Percentiles rank a stretch among this genome's conserved stretches.
These are phyloP conservation scores for Viridothelium virens DNA, from an alignment of 495 filamentous ascomycete species.

Conservation along the genomic window DNA sequence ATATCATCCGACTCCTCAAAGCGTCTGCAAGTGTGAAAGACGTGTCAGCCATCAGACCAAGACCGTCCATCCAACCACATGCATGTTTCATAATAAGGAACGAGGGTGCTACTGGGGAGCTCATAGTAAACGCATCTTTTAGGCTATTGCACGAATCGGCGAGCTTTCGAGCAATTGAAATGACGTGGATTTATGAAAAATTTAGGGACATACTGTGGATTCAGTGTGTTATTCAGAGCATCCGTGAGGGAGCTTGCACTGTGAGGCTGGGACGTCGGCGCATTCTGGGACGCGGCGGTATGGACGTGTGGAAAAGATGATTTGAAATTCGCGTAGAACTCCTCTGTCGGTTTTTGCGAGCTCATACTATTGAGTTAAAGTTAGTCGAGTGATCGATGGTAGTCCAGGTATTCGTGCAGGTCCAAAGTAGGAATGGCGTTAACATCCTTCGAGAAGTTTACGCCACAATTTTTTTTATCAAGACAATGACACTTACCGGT, in stretches of 20 bases:
- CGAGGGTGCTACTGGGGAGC: not conserved
- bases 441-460: not conserved
- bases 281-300: slow-evolving; percentile 38
- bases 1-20: slow-evolving; percentile 47
- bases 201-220: slow-evolving; percentile 27
- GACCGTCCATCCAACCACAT: not conserved
- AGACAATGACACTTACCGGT: slow-evolving; percentile 28
- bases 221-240: slow-evolving; percentile 33
- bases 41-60: not conserved
- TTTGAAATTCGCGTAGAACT: slow-evolving; percentile 76
- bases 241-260: slow-evolving; percentile 30
- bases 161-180: not conserved
- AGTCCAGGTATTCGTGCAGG: not conserved
- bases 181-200: not conserved
- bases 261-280: slow-evolving; percentile 24
- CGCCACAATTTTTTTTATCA: not conserved
- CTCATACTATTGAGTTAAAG: slow-evolving; percentile 52
- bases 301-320: slow-evolving; percentile 58
- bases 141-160: not conserved
- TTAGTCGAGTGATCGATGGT: slow-evolving; percentile 13
- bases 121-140: not conserved
- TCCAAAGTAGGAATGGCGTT: not conserved
- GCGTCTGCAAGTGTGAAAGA: slow-evolving; percentile 27
- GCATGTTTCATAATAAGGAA: not conserved
- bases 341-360: slow-evolving; percentile 78